Evolutionary conservation across 2,329 filamentous ascomycete species (phyloP).

Genomic region (Hymenoscyphus albidus): DNA sequence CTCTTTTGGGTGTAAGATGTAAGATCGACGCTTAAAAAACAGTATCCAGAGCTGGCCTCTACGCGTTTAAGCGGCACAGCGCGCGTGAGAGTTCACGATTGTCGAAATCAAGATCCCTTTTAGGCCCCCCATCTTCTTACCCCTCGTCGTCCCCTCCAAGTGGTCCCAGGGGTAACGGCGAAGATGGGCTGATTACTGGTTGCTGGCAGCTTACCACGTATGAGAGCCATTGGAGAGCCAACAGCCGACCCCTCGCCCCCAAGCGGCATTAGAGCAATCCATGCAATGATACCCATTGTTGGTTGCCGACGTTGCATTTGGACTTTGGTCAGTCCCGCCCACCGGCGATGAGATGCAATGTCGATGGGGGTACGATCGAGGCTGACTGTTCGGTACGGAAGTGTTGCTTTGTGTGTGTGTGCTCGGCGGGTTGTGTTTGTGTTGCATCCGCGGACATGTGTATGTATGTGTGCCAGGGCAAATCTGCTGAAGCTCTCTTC

Average conservation of each 20-base stretch:
- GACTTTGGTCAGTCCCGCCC: not conserved
- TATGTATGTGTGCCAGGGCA: not conserved
- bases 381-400: not conserved
- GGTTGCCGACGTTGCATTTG: not conserved
- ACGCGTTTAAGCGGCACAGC: conserved; percentile 6
- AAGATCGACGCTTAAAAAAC: not conserved
- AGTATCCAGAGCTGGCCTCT: not conserved
- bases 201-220: not conserved
- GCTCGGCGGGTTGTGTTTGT: not conserved
- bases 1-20: conserved; percentile 2
- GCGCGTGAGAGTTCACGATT: conserved; percentile 5
- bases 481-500: conserved; percentile 4
- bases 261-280: not conserved
- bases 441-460: not conserved
- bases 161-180: not conserved
- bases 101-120: not conserved
- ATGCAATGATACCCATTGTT: not conserved
- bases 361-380: not conserved
- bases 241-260: not conserved
- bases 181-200: not conserved
- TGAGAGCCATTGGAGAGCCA: not conserved
- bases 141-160: not conserved
- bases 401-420: not conserved
- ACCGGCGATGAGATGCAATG: conserved; percentile 1
- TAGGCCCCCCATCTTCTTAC: not conserved